Conservation (phyloP, 2,329 filamentous ascomycete genomes). For the Periconia macrospinosa region DNA sequence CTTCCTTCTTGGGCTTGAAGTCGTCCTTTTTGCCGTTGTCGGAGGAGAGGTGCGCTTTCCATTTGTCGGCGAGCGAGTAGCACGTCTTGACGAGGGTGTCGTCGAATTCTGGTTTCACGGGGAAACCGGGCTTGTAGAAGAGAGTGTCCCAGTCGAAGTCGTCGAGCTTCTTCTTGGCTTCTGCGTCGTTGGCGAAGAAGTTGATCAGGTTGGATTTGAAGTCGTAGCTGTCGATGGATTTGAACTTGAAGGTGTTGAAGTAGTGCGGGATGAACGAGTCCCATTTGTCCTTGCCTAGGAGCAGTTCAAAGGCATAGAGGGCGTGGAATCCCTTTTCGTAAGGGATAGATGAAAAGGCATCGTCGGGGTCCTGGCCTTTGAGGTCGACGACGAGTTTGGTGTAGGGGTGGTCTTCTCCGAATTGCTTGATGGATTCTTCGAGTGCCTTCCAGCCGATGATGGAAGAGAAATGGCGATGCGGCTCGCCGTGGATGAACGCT, state of each 20-base stretch:
- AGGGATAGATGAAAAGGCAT: conserved; percentile 88
- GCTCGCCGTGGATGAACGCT: conserved; percentile 75
- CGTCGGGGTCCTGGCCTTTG: conserved; percentile 89
- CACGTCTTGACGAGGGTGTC: conserved; percentile 84
- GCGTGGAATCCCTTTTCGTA: conserved; percentile 98
- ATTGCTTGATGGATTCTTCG: conserved; percentile 75
- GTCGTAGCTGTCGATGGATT: conserved; percentile 89
- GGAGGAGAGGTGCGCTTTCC: conserved; percentile 60
- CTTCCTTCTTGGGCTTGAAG: conserved; percentile 65
- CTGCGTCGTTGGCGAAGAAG: conserved; percentile 75
- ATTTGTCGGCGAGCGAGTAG: conserved; percentile 79
- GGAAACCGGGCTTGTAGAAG: conserved; percentile 86
- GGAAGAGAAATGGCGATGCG: conserved; percentile 88
- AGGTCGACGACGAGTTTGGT: conserved; percentile 88
- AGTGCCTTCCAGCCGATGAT: conserved; percentile 96
- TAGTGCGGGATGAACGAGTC: conserved; percentile 96
- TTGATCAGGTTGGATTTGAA: conserved; percentile 87
- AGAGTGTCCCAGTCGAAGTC: conserved; percentile 86
- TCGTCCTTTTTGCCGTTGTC: conserved; percentile 12
- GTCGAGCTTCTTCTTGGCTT: conserved; percentile 64
- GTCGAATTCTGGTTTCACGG: conserved; percentile 88
- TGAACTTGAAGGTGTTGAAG: conserved; percentile 80
- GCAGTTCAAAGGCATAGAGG: conserved; percentile 83
- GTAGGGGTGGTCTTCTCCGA: conserved; percentile 84
- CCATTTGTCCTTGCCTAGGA: conserved; percentile 84